Base-by-base conservation (phyloP, 129 eudicot species). In the Silybum marianum region DNA sequence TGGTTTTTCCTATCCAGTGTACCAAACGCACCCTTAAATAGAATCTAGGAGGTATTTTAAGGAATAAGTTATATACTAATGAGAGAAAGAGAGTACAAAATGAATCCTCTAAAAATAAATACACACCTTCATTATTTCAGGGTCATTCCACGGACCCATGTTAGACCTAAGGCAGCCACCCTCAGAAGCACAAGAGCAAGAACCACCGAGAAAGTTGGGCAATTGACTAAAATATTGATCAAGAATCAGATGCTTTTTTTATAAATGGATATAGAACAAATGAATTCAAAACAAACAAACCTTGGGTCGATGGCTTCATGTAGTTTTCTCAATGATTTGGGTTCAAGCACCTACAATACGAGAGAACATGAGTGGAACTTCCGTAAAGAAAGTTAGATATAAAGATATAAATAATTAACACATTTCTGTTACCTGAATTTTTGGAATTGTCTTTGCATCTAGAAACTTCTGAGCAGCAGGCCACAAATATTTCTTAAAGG, bases 171-270 rank as follows among this genome's bases (percentile, higher is more conserved):
- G 94, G 82, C 98, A 93, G 75, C 98, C 93, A 77, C 98, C 96
- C 74, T 93, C 89, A 60, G 80, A 87, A 84, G 90, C 40, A 86
- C 98, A 93, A 36, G 92, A 74, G 84, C 96, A 93, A 54, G 92
- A 84, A 71, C 98, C 98, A 79, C 98, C 94, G 65, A 93, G 87
- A 84, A 93, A 93, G 81, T 91, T 96, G 22, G 98, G 98, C 85
- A 93, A 81, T 80, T 93, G 93, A 83, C 98, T 93, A 91, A 42
- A 62, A 75, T 42, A 68, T 67, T 13, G 7, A 39, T 88, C 78
- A 80, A 85, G 24, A 68, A 44, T 79, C 60, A 81, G 81, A 68
- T 39, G 19, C 76, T 1, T 32, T 32, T 32, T 54, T 40, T 22
- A 80, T 65, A 42, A 66, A 11, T 40, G 16, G 2, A 78, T 69